phyloP scores from a whole-genome alignment of 2,329 filamentous ascomycete genomes.

The Talaromyces sp. region DNA sequence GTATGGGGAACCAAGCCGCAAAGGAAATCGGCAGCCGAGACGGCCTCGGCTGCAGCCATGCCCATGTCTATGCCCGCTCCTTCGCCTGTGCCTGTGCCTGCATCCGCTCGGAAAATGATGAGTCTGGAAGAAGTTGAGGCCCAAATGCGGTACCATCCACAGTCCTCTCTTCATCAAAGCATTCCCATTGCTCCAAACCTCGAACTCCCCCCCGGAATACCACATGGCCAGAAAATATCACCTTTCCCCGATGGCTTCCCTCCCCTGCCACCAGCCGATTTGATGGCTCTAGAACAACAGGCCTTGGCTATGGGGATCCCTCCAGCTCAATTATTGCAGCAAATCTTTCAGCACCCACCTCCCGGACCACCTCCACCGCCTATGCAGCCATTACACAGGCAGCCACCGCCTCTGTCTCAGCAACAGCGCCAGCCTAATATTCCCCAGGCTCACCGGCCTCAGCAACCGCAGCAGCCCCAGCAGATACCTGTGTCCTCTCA shows the following conservation, averaged over 20 bases:
- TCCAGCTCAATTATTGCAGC: conserved; percentile 32
- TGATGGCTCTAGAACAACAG: conserved; percentile 49
- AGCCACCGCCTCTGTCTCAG: conserved; percentile 3
- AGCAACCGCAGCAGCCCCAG: conserved; percentile 16
- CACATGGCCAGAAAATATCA: conserved; percentile 27
- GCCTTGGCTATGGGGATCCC: conserved; percentile 30
- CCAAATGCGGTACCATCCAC: conserved; percentile 68
- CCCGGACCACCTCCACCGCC: conserved; percentile 52
- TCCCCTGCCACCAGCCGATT: conserved; percentile 37
- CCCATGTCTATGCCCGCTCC: neutral
- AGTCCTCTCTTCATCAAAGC: conserved; percentile 11
- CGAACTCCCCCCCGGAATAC: conserved; percentile 28
- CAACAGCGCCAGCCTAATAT: neutral
- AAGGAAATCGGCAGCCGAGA: conserved; percentile 25
- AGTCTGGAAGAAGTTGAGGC: conserved; percentile 96
- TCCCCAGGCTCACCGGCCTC: neutral
- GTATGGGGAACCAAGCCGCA: conserved; percentile 73
- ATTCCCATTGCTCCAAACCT: conserved; percentile 23
- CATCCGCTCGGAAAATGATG: conserved; percentile 72
- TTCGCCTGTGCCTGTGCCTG: conserved; percentile 28
- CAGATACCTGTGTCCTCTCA: conserved; percentile 30
- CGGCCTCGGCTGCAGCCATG: conserved; percentile 17
- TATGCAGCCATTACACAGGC: conserved; percentile 30
- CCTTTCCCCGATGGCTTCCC: conserved; percentile 27
- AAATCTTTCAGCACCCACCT: conserved; percentile 34